phyloP scores from a whole-genome alignment of 495 filamentous ascomycete genomes.

The Penicillium coprophilum region DNA sequence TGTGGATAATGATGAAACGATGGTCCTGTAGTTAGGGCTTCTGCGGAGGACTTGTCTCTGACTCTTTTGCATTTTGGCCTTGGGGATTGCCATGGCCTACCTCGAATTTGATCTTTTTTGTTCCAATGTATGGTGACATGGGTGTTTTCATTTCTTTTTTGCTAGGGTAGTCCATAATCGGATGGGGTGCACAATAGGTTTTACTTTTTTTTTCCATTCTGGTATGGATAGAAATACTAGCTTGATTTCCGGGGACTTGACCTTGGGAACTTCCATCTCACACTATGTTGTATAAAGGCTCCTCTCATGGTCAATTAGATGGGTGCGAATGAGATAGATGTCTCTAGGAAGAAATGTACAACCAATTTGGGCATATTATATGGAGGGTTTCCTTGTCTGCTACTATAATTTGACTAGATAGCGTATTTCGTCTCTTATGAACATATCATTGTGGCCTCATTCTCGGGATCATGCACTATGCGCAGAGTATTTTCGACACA shows the following conservation, averaged over 20 bases:
- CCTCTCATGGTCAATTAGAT: too few species aligned
- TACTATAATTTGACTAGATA: too few species aligned
- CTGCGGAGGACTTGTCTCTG: conserved; percentile 8
- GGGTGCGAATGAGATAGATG: too few species aligned
- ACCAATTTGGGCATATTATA: too few species aligned
- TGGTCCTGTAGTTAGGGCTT: conserved; percentile 39
- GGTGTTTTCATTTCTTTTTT: conserved; percentile 22
- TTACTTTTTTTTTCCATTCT: conserved; percentile 5
- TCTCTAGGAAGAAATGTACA: too few species aligned
- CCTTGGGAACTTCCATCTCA: neutral
- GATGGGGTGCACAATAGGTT: conserved; percentile 25
- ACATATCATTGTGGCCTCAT: too few species aligned
- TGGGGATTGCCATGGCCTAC: neutral
- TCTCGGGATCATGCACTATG: too few species aligned
- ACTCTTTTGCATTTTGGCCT: conserved; percentile 9
- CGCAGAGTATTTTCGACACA: too few species aligned
- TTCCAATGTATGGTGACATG: conserved; percentile 18
- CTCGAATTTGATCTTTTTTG: conserved; percentile 14
- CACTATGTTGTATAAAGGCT: too few species aligned
- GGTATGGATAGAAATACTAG: neutral
- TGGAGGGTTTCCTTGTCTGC: too few species aligned
- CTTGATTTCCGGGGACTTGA: neutral
- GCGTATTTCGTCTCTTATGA: too few species aligned
- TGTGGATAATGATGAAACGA: conserved; percentile 42
- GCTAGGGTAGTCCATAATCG: conserved; percentile 19